A percentile compares a stretch with the other conserved stretches of the same genome.
Evolutionary conservation across 2,329 filamentous ascomycete genomes (phyloP).

Genomic region (Penicillium aurantiogriseum): DNA sequence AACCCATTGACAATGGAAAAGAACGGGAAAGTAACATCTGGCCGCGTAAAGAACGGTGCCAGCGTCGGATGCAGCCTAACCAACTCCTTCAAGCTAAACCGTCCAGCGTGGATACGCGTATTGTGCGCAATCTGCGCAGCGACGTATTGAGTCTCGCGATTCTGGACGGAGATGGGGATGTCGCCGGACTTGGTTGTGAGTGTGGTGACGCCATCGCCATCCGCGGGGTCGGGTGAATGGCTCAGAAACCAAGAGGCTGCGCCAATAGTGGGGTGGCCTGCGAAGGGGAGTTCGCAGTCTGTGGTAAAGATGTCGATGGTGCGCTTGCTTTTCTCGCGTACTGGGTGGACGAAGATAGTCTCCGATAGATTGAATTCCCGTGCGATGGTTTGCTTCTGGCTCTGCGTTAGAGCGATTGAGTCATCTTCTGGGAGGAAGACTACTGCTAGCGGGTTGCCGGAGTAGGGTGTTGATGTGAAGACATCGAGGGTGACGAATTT

Average conservation of each 20-base stretch:
- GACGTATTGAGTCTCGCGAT: slow-evolving; percentile 19
- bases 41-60: slow-evolving; percentile 17
- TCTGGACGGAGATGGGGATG: slow-evolving; percentile 45
- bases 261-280: slow-evolving; percentile 59
- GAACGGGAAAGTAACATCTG: slow-evolving; percentile 26
- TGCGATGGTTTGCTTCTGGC: slow-evolving; percentile 54
- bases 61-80: slow-evolving; percentile 29
- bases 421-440: slow-evolving; percentile 43
- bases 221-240: slow-evolving; percentile 21
- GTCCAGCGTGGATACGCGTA: slow-evolving; percentile 34
- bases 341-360: slow-evolving; percentile 53
- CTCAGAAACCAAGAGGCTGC: slow-evolving; percentile 50
- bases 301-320: slow-evolving; percentile 56
- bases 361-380: slow-evolving; percentile 60
- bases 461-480: slow-evolving; percentile 43
- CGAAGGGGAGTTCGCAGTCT: slow-evolving; percentile 54
- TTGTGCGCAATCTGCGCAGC: slow-evolving; percentile 38
- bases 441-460: slow-evolving; percentile 58
- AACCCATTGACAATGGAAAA: slow-evolving; percentile 44
- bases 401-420: slow-evolving; percentile 42
- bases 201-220: slow-evolving; percentile 23
- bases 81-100: slow-evolving; percentile 26
- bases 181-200: slow-evolving; percentile 59
- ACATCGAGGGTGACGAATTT: slow-evolving; percentile 43
- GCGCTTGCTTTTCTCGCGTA: slow-evolving; percentile 15